Evolutionary conservation across 2,329 filamentous ascomycete species (phyloP).

Genomic region (Fusarium newnesense): DNA sequence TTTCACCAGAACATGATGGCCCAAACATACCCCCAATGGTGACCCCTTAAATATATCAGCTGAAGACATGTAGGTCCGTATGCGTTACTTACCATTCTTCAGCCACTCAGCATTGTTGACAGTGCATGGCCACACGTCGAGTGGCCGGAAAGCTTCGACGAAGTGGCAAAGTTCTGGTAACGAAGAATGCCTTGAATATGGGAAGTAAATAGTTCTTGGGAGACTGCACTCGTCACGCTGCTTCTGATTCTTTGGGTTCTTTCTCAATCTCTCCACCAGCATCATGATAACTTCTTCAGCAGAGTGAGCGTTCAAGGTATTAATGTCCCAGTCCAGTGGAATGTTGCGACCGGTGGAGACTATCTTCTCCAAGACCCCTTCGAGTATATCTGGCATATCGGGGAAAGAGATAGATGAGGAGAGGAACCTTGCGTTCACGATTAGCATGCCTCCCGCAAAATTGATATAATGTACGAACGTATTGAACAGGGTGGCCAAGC

Average conservation of each 20-base stretch:
- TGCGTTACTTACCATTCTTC: conserved; percentile 53
- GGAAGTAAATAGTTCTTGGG: conserved; percentile 68
- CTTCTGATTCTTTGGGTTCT: background rate
- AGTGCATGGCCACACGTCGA: conserved; percentile 86
- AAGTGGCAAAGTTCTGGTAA: conserved; percentile 81
- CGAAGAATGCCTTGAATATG: conserved; percentile 90
- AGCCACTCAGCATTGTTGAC: conserved; percentile 72
- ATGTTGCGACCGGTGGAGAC: conserved; percentile 40
- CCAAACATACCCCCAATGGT: conserved; percentile 80
- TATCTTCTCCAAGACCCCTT: conserved; percentile 25
- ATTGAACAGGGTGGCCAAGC: conserved; percentile 61
- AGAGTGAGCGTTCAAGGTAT: conserved; percentile 26
- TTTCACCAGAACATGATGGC: conserved; percentile 67
- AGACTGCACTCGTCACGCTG: conserved; percentile 38
- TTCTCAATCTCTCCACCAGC: conserved; percentile 24
- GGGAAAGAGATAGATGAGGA: conserved; percentile 13
- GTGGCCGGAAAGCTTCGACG: conserved; percentile 74
- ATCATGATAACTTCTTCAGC: conserved; percentile 11
- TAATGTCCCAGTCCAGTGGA: conserved; percentile 39
- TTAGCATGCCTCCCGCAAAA: background rate
- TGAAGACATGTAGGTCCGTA: background rate
- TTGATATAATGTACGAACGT: conserved; percentile 45
- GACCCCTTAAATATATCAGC: conserved; percentile 49
- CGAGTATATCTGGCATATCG: conserved; percentile 17
- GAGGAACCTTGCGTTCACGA: conserved; percentile 23